These are phyloP conservation scores for Cladophialophora chaetospira DNA, from an alignment of 2,329 filamentous ascomycete species.

Conservation along the genomic window DNA sequence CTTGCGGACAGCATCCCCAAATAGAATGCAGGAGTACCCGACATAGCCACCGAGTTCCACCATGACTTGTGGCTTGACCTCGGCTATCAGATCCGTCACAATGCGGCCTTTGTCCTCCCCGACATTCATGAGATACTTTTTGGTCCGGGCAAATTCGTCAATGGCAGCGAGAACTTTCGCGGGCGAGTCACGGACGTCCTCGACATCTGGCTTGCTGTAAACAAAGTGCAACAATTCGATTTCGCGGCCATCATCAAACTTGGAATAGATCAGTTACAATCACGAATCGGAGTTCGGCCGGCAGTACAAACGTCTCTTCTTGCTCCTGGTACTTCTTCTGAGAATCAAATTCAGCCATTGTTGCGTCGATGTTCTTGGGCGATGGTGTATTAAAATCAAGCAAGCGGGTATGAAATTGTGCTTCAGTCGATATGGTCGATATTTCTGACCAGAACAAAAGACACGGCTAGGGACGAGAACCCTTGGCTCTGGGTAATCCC, in stretches of 20 bases:
- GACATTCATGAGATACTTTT: conserved; percentile 78
- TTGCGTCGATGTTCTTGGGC: not conserved
- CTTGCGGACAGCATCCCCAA: conserved; percentile 65
- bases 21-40: conserved; percentile 78
- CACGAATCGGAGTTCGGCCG: not conserved
- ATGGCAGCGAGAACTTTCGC: conserved; percentile 66
- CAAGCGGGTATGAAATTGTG: not conserved
- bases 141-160: conserved; percentile 66
- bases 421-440: not conserved
- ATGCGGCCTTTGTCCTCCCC: conserved; percentile 73
- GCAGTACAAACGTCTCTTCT: conserved; percentile 31
- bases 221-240: conserved; percentile 72
- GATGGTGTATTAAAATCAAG: not conserved
- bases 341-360: conserved; percentile 27
- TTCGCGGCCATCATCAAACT: conserved; percentile 72
- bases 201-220: conserved; percentile 62
- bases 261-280: not conserved
- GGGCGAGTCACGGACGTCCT: conserved; percentile 66
- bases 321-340: conserved; percentile 31
- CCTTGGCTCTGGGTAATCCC: too few relatives aligned
- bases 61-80: conserved; percentile 68
- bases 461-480: not conserved
- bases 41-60: conserved; percentile 80
- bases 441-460: not conserved
- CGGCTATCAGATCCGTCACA: conserved; percentile 67